These are phyloP conservation scores for Aspergillus pseudonomiae DNA, from an alignment of 2,329 filamentous ascomycete species.

Conservation along the genomic window DNA sequence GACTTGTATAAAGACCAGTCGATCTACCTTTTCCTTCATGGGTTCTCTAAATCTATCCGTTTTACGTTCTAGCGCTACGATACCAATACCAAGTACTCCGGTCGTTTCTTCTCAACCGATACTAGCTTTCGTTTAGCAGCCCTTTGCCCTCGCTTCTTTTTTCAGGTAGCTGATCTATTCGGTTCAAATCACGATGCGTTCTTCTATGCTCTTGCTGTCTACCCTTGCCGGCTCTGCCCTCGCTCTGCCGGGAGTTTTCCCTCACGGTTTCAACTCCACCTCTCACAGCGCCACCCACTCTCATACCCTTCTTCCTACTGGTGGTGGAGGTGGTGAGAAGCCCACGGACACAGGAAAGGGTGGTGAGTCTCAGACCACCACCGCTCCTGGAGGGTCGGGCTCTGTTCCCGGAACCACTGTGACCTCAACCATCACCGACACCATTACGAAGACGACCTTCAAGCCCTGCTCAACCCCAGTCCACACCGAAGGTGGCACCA, in stretches of 20 bases:
- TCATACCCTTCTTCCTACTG: conserved; percentile 13
- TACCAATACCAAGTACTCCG: neutral
- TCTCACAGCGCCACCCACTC: conserved; percentile 7
- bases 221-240: conserved; percentile 25
- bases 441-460: conserved; percentile 34
- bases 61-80: neutral
- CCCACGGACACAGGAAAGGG: neutral
- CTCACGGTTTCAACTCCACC: conserved; percentile 8
- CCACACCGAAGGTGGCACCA: conserved; percentile 28
- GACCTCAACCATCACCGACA: conserved; percentile 29
- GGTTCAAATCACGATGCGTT: neutral
- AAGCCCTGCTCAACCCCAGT: conserved; percentile 40
- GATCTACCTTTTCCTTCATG: neutral
- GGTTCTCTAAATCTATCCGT: neutral
- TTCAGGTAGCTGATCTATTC: neutral
- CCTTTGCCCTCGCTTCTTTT: neutral
- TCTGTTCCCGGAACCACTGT: neutral
- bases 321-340: conserved; percentile 9
- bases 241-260: conserved; percentile 22
- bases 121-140: neutral
- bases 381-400: neutral
- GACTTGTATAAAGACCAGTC: neutral
- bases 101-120: neutral
- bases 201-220: conserved; percentile 15
- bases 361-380: neutral